Base-by-base conservation (phyloP, 192 early-diverging fungal species). In the Anaeromyces robustus region DNA sequence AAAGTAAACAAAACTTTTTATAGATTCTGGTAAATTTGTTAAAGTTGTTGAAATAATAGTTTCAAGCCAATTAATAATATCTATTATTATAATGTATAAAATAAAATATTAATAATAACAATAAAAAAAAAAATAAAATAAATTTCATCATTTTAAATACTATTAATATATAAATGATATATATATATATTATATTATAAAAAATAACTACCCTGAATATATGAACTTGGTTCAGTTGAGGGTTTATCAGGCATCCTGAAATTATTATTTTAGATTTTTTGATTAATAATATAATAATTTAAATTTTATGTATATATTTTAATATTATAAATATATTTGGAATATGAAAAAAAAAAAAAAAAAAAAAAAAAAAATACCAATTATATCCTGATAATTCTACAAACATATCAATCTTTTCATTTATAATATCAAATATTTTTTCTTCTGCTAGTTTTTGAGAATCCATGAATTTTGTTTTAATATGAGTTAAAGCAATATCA, bases 311-410 rank as follows among this genome's bases (percentile, higher is more conserved):
- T 30, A 29, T 37, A 30, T 29, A 82, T 78, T 31, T 17, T 30
- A 29, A 29, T 41, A 6, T 11, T 16, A 29, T 26, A 82, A 41
- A 79, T 30, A 29, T 13, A 52, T 30, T 31, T 59, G n/a, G n/a
- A n/a, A n/a, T n/a, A n/a, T n/a, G n/a, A 30, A 79, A 78, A 18
- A 77, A 79, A 29, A 34, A 78, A 85, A 59, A 18, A 30, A 68
- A 77, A 13, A 29, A n/a, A 26, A n/a, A 79, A 82, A 26, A 30
- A 19, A 34, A 68, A 32, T 85, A 93, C 94, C 94, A 96, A 34
- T 96, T 93, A 83, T 96, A 96, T 82, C 94, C 93, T 17, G 92
- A 92, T 17, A 94, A 79, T 59, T 95, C 93, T 30, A 96, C 84
- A 79, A 94, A 94, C 31, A 92, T 90, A 81, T 95, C 94, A 80